phyloP scores from a whole-genome alignment of 2,329 filamentous ascomycete genomes.

The Fusarium mexicanum region DNA sequence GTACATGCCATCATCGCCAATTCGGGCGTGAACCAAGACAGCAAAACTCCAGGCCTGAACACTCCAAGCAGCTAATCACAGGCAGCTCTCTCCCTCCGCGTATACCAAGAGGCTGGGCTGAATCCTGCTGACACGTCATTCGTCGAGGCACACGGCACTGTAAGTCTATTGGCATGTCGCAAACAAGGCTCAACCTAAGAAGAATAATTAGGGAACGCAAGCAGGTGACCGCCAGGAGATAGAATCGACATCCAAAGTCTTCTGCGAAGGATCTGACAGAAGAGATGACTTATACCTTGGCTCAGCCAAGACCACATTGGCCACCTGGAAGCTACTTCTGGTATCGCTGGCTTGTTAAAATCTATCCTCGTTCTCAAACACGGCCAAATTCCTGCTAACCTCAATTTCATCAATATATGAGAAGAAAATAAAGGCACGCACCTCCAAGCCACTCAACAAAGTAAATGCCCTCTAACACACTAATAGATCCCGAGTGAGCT shows the following conservation, averaged over 20 bases:
- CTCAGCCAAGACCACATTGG: constrained; percentile 6
- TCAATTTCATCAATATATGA: constrained; percentile 7
- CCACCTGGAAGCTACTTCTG: constrained; percentile 1
- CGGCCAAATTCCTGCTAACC: background rate
- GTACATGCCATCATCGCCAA: constrained; percentile 5
- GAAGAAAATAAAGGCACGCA: background rate
- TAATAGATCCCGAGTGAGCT: background rate
- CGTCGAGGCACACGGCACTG: background rate
- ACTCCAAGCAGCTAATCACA: constrained; percentile 1
- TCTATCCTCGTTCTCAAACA: background rate
- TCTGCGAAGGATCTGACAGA: background rate
- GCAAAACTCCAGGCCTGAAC: background rate
- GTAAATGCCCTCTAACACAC: background rate
- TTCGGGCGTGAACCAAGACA: constrained; percentile 9
- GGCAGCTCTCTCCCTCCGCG: background rate
- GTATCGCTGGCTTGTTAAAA: background rate
- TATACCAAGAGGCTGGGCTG: constrained; percentile 5
- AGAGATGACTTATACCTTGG: background rate
- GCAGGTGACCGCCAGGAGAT: constrained; percentile 7
- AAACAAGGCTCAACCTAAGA: background rate
- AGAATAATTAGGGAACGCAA: background rate
- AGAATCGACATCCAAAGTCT: background rate
- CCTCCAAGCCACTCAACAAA: no score
- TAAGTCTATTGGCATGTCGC: background rate
- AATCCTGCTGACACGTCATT: background rate